Percentiles rank a stretch among this genome's conserved stretches.
Conservation (phyloP, 2,329 filamentous ascomycete genomes). For the Fusarium sambucinum region DNA sequence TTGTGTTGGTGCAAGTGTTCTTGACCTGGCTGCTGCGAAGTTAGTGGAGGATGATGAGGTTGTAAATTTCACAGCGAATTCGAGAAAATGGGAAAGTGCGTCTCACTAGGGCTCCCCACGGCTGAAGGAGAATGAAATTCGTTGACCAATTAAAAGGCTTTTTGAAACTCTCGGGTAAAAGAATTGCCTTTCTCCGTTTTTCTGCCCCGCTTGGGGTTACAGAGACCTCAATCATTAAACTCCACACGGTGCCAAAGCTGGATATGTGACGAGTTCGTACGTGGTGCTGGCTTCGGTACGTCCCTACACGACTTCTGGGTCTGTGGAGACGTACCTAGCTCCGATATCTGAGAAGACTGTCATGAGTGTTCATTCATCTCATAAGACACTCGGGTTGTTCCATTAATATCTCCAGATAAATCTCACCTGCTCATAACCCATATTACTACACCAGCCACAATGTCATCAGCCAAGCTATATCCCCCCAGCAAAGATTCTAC, state of each 20-base stretch:
- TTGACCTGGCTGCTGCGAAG: constrained; percentile 59
- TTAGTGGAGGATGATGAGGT: constrained; percentile 51
- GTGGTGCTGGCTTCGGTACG: constrained; percentile 6
- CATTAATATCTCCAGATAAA: not conserved
- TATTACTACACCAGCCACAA: constrained; percentile 20
- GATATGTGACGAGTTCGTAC: not conserved
- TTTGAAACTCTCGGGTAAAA: constrained; percentile 36
- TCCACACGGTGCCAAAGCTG: constrained; percentile 17
- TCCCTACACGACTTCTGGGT: constrained; percentile 4
- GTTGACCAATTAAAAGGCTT: constrained; percentile 51
- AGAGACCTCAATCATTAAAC: constrained; percentile 9
- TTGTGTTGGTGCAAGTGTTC: constrained; percentile 59
- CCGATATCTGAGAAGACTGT: not conserved
- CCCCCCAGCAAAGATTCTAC: constrained; percentile 51
- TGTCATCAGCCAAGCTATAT: constrained; percentile 58
- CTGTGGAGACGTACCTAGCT: not conserved
- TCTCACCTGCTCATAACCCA: not conserved
- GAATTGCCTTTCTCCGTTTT: constrained; percentile 26
- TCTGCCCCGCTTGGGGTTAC: not conserved
- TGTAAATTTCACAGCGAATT: constrained; percentile 54
- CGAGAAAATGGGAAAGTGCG: constrained; percentile 54
- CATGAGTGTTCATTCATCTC: not conserved
- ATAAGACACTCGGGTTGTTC: not conserved
- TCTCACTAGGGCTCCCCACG: constrained; percentile 57
- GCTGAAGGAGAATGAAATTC: constrained; percentile 16